Conservation (phyloP, 2,329 filamentous ascomycete species). For the Aspergillus sp. region DNA sequence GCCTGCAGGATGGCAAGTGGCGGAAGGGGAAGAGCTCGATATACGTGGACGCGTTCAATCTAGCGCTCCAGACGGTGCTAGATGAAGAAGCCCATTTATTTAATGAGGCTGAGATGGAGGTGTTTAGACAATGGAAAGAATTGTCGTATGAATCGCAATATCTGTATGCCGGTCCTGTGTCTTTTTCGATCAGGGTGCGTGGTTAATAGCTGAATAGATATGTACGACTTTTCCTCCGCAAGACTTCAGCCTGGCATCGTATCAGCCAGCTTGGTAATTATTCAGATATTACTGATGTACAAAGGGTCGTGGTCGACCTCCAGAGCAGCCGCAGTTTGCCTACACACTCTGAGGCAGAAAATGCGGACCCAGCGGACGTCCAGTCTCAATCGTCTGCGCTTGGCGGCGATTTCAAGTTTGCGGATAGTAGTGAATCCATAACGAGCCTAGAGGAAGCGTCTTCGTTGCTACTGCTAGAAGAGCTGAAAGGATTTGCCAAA, state of each 20-base stretch:
- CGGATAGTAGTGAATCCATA: constrained; percentile 69
- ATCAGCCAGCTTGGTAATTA: constrained; percentile 69
- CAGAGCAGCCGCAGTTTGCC: constrained; percentile 54
- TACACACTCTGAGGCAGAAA: constrained; percentile 19
- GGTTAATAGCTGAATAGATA: constrained; percentile 50
- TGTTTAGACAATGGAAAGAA: constrained; percentile 68
- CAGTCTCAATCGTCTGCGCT: constrained; percentile 40
- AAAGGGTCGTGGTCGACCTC: constrained; percentile 56
- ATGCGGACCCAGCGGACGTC: constrained; percentile 41
- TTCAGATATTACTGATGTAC: constrained; percentile 69
- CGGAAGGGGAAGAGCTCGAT: constrained; percentile 73
- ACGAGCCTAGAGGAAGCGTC: constrained; percentile 75
- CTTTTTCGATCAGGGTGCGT: not conserved
- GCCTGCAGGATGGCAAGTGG: constrained; percentile 57
- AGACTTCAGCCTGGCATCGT: constrained; percentile 86
- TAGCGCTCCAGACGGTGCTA: constrained; percentile 81
- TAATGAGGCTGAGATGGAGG: constrained; percentile 62
- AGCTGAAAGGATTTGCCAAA: constrained; percentile 75
- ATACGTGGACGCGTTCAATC: constrained; percentile 94
- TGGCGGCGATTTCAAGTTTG: constrained; percentile 61
- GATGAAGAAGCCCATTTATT: constrained; percentile 86
- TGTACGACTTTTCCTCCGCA: constrained; percentile 84
- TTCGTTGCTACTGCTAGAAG: constrained; percentile 72
- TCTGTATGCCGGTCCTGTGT: constrained; percentile 50
- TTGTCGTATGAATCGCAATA: constrained; percentile 83